Evolutionary conservation across 1,284 basidiomycete species (phyloP), one percentile per base, ranked within the genome.

Genomic region (Microstroma glucosiphilum): DNA sequence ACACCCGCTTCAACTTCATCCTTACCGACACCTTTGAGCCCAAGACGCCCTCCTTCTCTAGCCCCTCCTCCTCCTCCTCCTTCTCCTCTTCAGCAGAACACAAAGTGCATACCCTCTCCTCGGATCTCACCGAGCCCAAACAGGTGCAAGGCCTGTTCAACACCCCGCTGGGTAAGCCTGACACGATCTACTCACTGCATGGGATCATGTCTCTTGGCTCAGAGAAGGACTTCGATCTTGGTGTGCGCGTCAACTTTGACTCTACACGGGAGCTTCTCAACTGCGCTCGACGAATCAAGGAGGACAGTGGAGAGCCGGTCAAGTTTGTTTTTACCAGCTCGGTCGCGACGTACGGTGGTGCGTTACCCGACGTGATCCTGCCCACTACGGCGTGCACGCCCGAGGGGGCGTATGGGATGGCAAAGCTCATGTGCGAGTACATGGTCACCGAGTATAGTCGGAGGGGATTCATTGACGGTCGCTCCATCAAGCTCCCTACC

Each of bases 181-280:
- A 56, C 13, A 64, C 68, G 19, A 68, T 70, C 61, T 70, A 69
- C 62, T 66, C 66, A 8, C 56, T 71, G 51, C 69, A 71, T 57
- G 69, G 69, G 0, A 71, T 71, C 64, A 71, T 71, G 69, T 66
- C 62, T 21, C 64, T 67, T 54, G 69, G 69, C 13, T 53, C 60
- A 23, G 69, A 69, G 37, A 43, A 62, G 30, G 57, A 62, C 51
- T 62, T 19, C 11, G 68, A 71, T 15, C 42, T 68, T 13, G 69
- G 69, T 1, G 64, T 71, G 53, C 43, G 40, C 3, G 62, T 71
- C 60, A 71, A 71, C 57, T 62, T 71, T 25, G 69, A 70, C 56
- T 68, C 66, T 7, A 70, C 68, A 0, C 58, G 62, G 17, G 40
- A 62, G 4, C 58, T 71, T 8, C 60, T 71, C 21, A 66, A 71